Evolutionary conservation across 1,284 basidiomycete species (phyloP).

Genomic region (Apiotrichum montevideense): DNA sequence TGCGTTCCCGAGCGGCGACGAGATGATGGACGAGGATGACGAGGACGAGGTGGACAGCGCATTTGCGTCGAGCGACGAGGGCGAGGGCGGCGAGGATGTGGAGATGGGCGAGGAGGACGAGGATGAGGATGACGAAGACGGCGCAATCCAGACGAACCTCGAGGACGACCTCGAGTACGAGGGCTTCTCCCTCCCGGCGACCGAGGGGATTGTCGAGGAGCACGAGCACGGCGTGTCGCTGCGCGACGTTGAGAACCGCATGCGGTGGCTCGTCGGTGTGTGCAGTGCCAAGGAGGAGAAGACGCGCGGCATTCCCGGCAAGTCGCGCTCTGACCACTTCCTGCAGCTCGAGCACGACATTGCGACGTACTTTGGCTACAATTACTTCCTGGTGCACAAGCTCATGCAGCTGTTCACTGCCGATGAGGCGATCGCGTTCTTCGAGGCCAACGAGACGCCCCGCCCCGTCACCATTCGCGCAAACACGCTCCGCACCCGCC

Average conservation of each 20-base stretch:
- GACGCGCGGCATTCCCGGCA: conserved; percentile 52
- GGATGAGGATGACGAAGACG: conserved; percentile 39
- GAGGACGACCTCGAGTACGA: conserved; percentile 59
- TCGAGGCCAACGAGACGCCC: conserved; percentile 94
- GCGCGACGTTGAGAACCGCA: conserved; percentile 76
- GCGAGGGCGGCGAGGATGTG: conserved; percentile 9
- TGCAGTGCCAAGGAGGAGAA: conserved; percentile 68
- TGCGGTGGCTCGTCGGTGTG: conserved; percentile 79
- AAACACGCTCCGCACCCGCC: conserved; percentile 88
- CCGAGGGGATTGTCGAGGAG: conserved; percentile 76
- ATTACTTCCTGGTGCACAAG: conserved; percentile 89
- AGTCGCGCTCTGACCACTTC: conserved; percentile 83
- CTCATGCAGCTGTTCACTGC: conserved; percentile 90
- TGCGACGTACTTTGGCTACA: conserved; percentile 95
- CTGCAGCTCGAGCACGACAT: conserved; percentile 85
- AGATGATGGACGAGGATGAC: conserved; percentile 49
- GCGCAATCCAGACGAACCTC: conserved; percentile 47
- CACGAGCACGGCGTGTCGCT: conserved; percentile 62
- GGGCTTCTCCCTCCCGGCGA: conserved; percentile 71
- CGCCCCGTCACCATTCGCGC: conserved; percentile 97
- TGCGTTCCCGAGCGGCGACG: conserved; percentile 26
- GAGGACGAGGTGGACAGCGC: conserved; percentile 51
- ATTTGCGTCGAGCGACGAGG: conserved; percentile 41
- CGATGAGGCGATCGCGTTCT: conserved; percentile 95
- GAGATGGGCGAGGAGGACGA: conserved; percentile 20